Conservation (phyloP, 305 asterid species). For the Fraxinus nigra region DNA sequence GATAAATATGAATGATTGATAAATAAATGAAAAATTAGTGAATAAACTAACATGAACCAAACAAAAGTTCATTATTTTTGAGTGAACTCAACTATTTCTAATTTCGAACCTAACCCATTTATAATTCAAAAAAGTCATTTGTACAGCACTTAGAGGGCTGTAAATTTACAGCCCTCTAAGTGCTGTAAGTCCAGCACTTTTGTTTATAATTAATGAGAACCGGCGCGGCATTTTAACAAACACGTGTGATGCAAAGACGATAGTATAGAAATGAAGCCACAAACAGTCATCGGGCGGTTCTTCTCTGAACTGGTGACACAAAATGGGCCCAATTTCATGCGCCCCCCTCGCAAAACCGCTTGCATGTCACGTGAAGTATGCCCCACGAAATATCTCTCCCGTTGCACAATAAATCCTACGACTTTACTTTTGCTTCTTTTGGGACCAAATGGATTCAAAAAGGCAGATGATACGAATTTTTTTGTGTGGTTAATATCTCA, state of each 20-base stretch:
- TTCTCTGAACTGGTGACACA: not conserved
- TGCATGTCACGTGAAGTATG: not conserved
- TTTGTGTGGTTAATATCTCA: not conserved
- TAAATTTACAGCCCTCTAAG: no score
- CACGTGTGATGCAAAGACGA: not conserved
- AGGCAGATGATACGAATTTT: not conserved
- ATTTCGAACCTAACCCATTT: not conserved
- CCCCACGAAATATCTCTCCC: not conserved
- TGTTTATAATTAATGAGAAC: not conserved
- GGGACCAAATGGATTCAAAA: not conserved
- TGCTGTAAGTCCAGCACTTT: no score
- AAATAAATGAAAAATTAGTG: no score
- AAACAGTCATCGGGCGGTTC: not conserved
- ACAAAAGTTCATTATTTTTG: not conserved
- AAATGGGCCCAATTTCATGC: not conserved
- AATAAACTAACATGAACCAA: no score
- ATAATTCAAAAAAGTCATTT: no score
- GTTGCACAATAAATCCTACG: not conserved
- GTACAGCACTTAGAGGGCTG: no score
- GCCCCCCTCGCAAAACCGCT: not conserved
- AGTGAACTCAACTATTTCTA: not conserved
- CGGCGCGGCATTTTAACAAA: not conserved
- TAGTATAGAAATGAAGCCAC: not conserved
- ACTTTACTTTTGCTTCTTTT: not conserved
- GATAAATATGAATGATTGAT: no score